Evolutionary conservation across 495 filamentous ascomycete species (phyloP), one percentile per base, ranked within the genome.

Genomic region (Immersiella caudata): DNA sequence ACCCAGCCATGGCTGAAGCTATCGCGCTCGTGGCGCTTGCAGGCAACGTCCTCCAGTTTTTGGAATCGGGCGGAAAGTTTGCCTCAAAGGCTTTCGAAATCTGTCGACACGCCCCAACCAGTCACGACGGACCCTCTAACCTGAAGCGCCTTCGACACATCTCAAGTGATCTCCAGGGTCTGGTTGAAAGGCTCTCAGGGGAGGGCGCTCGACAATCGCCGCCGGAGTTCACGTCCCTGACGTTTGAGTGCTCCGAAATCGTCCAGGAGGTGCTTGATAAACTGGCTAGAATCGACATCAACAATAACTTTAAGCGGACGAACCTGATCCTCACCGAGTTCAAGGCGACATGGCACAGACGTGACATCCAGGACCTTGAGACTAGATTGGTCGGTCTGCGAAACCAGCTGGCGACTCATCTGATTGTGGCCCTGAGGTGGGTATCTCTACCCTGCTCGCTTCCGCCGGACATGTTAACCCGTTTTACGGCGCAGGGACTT

Each of bases 1-100:
- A n/a, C n/a, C n/a, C n/a, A n/a, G 24, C 26, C 64, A 60, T 66
- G 54, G 55, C 55, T 12, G 64, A 66, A 51, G 62, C 62, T 14
- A 0, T 66, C 36, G 64, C 64, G 7, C 27, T 52, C 29, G 20
- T 66, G 3, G 55, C 64, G 14, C 36, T 66, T 21, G 64, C 64
- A 0, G 64, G 64, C 3, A 66, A 66, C 22, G 55, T 66, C 0
- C 35, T 66, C 16, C 64, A 66, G n/a, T 66, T 66, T n/a, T 20
- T 66, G 9, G 54, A 66, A 26, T 12, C 64, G 0, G 64, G 64
- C 1, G 25, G 16, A 6, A 60, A 59, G 2, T 60, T 66, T 0
- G 16, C 55, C 29, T 0, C 22, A 7, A 24, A 25, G 3, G 64
- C 64, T 7, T 16, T 29, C 21, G 46, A 63, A 36, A 63, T 63